A percentile compares a stretch with the other conserved stretches of the same genome.
Evolutionary conservation across 1,139 yeast genomes (phyloP).

Genomic region (Yamadazyma kanchanaburiensis): DNA sequence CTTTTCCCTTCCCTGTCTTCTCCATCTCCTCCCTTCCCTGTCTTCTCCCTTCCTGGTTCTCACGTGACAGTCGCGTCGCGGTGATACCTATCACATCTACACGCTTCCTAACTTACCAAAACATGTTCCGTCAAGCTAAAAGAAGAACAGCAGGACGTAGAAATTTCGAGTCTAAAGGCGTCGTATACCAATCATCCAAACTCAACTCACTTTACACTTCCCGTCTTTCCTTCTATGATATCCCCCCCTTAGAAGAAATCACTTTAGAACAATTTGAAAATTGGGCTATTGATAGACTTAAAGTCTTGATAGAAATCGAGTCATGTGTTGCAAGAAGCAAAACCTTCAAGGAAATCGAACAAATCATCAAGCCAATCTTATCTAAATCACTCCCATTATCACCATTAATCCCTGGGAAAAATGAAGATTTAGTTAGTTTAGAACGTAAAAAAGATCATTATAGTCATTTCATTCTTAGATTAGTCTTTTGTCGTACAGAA

Average conservation of each 20-base stretch:
- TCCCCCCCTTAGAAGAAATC: conserved; percentile 80
- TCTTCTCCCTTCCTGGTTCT: too few species aligned
- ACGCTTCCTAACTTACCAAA: too few species aligned
- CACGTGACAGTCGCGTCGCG: too few species aligned
- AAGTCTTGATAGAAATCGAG: conserved; percentile 81
- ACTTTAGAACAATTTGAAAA: conserved; percentile 88
- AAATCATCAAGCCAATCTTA: conserved; percentile 61
- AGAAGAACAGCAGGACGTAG: conserved; percentile 74
- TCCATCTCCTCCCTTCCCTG: too few species aligned
- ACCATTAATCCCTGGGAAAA: conserved; percentile 21
- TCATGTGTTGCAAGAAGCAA: conserved; percentile 67
- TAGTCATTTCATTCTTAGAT: conserved; percentile 81
- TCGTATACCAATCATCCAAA: conserved; percentile 33
- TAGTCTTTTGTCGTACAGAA: conserved; percentile 88
- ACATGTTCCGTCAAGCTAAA: conserved; percentile 73
- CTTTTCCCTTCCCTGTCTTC: too few species aligned
- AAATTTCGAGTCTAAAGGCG: conserved; percentile 49
- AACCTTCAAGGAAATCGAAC: conserved; percentile 61
- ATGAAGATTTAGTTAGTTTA: conserved; percentile 28
- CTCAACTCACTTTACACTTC: conserved; percentile 11
- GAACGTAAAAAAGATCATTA: conserved; percentile 88
- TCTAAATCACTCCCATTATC: conserved; percentile 63
- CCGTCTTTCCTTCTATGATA: conserved; percentile 63
- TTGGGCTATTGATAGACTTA: conserved; percentile 93
- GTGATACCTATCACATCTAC: too few species aligned